phyloP scores from a whole-genome alignment of 805 yeast species.

The Cyberlindnera suaveolens region DNA sequence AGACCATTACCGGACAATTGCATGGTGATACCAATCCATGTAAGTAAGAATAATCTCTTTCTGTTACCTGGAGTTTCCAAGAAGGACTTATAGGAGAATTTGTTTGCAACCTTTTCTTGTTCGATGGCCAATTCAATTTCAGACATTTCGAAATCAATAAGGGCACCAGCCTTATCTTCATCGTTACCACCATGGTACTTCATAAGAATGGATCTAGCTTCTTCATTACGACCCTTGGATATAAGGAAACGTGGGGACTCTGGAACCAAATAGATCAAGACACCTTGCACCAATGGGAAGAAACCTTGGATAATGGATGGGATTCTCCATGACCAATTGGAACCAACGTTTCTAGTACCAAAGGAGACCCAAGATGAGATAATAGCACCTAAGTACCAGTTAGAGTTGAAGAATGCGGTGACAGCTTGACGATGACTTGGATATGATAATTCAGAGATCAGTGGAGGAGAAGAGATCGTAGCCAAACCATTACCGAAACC shows the following conservation, averaged over 20 bases:
- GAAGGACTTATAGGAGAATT: conserved; percentile 32
- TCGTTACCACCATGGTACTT: conserved; percentile 33
- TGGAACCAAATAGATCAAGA: conserved; percentile 35
- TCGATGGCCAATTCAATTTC: conserved; percentile 36
- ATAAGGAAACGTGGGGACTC: conserved; percentile 44
- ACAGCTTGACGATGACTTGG: conserved; percentile 36
- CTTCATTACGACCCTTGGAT: conserved; percentile 33
- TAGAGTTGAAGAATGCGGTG: conserved; percentile 41
- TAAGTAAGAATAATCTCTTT: conserved; percentile 32
- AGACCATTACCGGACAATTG: conserved; percentile 48
- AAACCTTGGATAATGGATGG: conserved; percentile 47
- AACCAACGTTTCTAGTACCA: conserved; percentile 30
- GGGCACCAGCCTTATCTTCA: conserved; percentile 16
- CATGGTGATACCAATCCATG: conserved; percentile 30
- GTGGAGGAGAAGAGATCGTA: conserved; percentile 38
- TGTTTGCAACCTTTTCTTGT: conserved; percentile 30
- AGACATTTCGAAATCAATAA: conserved; percentile 34
- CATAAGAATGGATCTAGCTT: conserved; percentile 36
- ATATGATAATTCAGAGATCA: conserved; percentile 45
- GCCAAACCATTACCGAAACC: conserved; percentile 42
- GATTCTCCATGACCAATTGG: conserved; percentile 44
- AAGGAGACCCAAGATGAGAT: conserved; percentile 45
- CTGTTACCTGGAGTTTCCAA: conserved; percentile 31
- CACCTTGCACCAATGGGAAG: conserved; percentile 37
- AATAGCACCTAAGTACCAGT: conserved; percentile 47